A percentile compares a stretch with the other conserved stretches of the same genome.
Conservation (phyloP, 495 filamentous ascomycete species). For the Talaromyces wortmannii region DNA sequence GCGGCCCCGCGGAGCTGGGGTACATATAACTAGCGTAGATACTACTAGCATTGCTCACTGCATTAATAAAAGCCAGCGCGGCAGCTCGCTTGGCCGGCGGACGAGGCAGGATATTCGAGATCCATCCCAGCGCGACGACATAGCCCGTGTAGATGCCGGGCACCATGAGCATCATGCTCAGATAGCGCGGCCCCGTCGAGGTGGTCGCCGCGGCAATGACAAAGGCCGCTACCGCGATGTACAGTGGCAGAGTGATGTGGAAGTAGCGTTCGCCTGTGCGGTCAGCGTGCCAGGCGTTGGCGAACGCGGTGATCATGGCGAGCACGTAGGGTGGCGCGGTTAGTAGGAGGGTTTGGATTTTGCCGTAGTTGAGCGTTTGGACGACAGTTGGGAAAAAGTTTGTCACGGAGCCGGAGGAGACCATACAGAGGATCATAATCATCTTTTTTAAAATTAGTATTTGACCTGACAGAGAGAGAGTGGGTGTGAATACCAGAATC, state of each 20-base stretch:
- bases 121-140: constrained; percentile 72
- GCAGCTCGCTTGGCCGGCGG: constrained; percentile 81
- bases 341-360: constrained; percentile 65
- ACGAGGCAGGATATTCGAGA: constrained; percentile 72
- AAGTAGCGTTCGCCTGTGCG: constrained; percentile 71
- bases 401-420: constrained; percentile 66
- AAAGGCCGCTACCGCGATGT: constrained; percentile 63
- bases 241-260: constrained; percentile 64
- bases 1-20: constrained; percentile 23
- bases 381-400: constrained; percentile 90
- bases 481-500: constrained; percentile 31
- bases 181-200: constrained; percentile 57
- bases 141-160: constrained; percentile 48
- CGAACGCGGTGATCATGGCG: constrained; percentile 60
- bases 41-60: constrained; percentile 57
- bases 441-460: constrained; percentile 33
- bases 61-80: constrained; percentile 75
- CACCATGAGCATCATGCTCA: constrained; percentile 82
- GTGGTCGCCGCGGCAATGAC: constrained; percentile 70
- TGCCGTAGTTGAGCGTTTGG: constrained; percentile 58
- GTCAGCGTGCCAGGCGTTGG: constrained; percentile 76
- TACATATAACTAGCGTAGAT: constrained; percentile 63
- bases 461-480: constrained; percentile 23
- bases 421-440: constrained; percentile 63
- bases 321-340: constrained; percentile 73